Percentiles rank a stretch among this genome's conserved stretches.
phyloP scores from a whole-genome alignment of 139 green algal species.

The Asterochloris erici region DNA sequence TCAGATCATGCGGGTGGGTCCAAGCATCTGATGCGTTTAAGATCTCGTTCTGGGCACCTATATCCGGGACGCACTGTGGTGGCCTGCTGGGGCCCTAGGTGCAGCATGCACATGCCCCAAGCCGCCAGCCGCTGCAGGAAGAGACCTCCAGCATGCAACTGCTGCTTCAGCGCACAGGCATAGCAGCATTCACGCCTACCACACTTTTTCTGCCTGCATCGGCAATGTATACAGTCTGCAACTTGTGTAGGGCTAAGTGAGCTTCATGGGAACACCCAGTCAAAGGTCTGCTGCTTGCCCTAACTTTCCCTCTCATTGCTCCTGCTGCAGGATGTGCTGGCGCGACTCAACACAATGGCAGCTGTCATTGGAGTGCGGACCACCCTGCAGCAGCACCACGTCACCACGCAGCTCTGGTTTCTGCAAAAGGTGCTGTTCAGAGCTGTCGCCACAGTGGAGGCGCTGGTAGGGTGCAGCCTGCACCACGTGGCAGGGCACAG shows the following conservation, averaged over 20 bases:
- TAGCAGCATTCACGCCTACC: too few species aligned
- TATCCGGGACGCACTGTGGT: too few species aligned
- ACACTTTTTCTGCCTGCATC: too few species aligned
- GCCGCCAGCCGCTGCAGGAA: not conserved
- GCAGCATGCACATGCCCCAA: not conserved
- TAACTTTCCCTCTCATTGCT: not conserved
- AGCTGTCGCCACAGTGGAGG: not conserved
- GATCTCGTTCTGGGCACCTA: not conserved
- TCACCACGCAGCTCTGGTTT: not conserved
- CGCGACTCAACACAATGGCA: slow-evolving; percentile 10
- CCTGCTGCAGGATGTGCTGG: slow-evolving; percentile 4
- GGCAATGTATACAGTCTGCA: too few species aligned
- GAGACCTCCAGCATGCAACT: not conserved
- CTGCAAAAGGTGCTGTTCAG: slow-evolving; percentile 6
- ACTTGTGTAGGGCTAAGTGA: too few species aligned
- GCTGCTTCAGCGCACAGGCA: not conserved
- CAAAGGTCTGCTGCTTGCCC: not conserved
- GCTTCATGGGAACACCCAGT: not conserved
- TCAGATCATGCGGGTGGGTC: not conserved
- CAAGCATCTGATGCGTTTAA: not conserved
- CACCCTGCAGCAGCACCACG: slow-evolving; percentile 7
- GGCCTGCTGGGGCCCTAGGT: not conserved
- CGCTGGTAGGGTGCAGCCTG: slow-evolving; percentile 14
- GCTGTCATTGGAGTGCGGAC: slow-evolving; percentile 4
- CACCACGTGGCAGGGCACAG: not conserved